phyloP scores from a whole-genome alignment of 768 basidiomycete species.

The Hericium rajendrae region DNA sequence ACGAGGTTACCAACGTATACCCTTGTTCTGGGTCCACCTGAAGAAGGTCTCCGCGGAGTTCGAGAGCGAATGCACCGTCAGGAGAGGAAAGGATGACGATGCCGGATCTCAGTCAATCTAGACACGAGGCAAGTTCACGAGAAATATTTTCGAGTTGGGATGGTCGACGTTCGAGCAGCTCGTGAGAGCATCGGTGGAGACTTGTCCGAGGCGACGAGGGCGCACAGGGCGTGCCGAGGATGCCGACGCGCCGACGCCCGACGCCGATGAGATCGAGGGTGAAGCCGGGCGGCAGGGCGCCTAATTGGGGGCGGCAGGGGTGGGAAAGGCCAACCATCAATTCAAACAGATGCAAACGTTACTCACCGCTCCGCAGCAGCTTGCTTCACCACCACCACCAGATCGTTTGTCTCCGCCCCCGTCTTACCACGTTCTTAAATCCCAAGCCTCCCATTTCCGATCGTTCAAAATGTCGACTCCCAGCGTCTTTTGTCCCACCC shows the following conservation, averaged over 20 bases:
- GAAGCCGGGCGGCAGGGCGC: not conserved
- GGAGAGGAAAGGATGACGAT: no score
- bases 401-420: not conserved
- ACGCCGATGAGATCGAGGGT: not conserved
- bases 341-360: not conserved
- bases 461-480: not conserved
- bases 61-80: no score
- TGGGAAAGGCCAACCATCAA: not conserved
- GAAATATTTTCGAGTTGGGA: not conserved
- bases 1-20: no score
- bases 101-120: no score
- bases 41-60: no score
- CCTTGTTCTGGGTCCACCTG: no score
- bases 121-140: no score
- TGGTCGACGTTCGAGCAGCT: not conserved
- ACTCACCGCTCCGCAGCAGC: conserved; percentile 7
- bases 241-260: not conserved
- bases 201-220: not conserved
- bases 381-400: conserved; percentile 1
- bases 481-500: not conserved
- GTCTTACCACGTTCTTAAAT: not conserved
- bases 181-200: not conserved
- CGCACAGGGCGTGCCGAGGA: not conserved
- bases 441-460: not conserved
- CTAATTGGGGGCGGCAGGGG: not conserved